Base-by-base conservation (phyloP, 129 eudicot genomes). In the Artemisia tridentata region DNA sequence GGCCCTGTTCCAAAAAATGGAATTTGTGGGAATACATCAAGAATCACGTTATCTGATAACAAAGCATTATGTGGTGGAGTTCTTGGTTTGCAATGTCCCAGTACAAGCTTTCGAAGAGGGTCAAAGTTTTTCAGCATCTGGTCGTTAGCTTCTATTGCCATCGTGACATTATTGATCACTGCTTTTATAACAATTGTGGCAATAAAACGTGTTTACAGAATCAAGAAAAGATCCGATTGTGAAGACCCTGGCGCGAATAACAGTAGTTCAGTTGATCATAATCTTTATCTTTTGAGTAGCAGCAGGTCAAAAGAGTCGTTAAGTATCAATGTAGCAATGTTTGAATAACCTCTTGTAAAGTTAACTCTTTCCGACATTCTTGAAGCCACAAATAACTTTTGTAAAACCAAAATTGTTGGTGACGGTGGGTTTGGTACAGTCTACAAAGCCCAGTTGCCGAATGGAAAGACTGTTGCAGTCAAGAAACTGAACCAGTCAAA, bases 341-440 rank as follows among this genome's bases (percentile, higher is more conserved):
- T 90, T 55, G 95, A 90, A 73, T 89, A 85, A 72, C 87, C 95
- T 2, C 83, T 90, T 1, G 83, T 85, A 3, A 87, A 84, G 64
- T 55, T 90, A 27, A 90, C 97, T 0, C 78, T 83, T 18, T 85
- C 75, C 0, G 95, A 90, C 65, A 82, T 90, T 74, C 84, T 90
- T 45, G 84, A 87, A 74, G 95, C 95, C 54, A 90, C 91, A 0
- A 85, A 87, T 76, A 87, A 90, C 68, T 90, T 90, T 50, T 85
- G 91, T 72, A 87, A 83, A 74, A 68, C 88, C 2, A 90, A 87
- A 72, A 78, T 90, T 5, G 78, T 90, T 2, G 97, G 95, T 0
- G 97, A 90, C 2, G 97, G 97, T 51, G 97, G 97, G 2, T 90
- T 90, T 34, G 97, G 97, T 7, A 90, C 97, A 0, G 97, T 90